Conservation (phyloP, 768 basidiomycete species). For the Trametes cinnabarina region DNA sequence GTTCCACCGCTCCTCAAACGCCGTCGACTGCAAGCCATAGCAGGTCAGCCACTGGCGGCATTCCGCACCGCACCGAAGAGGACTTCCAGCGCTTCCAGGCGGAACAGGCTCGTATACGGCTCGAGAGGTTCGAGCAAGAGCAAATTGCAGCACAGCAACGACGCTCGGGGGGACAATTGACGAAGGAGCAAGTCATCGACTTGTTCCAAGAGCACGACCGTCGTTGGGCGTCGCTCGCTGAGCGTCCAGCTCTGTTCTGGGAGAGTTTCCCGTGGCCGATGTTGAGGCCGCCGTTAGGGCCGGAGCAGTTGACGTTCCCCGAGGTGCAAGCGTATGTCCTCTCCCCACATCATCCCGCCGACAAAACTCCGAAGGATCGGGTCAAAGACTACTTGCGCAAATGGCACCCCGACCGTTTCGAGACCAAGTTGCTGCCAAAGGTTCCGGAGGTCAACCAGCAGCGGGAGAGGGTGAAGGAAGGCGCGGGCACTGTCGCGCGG, state of each 20-base stretch:
- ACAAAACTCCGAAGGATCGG: constrained; percentile 61
- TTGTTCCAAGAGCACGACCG: constrained; percentile 61
- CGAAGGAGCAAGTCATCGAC: constrained; percentile 54
- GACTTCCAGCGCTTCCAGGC: constrained; percentile 65
- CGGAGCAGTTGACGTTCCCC: constrained; percentile 59
- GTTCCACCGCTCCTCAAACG: not conserved
- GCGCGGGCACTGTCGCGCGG: constrained; percentile 70
- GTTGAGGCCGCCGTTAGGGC: constrained; percentile 50
- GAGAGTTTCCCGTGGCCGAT: constrained; percentile 74
- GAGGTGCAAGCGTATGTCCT: constrained; percentile 62
- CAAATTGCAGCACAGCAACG: constrained; percentile 59
- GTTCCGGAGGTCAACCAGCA: constrained; percentile 58
- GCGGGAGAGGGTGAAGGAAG: constrained; percentile 64
- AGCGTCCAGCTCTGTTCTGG: constrained; percentile 51
- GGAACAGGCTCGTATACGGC: constrained; percentile 61
- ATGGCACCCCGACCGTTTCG: constrained; percentile 86
- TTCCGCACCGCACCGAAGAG: constrained; percentile 33
- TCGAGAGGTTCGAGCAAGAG: constrained; percentile 66
- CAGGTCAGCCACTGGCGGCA: constrained; percentile 18
- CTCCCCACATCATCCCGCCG: constrained; percentile 53
- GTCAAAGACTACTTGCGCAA: constrained; percentile 70
- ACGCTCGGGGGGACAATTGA: constrained; percentile 45
- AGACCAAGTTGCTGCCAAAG: constrained; percentile 62
- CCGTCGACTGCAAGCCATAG: constrained; percentile 5
- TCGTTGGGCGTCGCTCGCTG: constrained; percentile 50